Base-by-base conservation (phyloP, 2,329 filamentous ascomycete genomes). In the Cordyceps farinosa region DNA sequence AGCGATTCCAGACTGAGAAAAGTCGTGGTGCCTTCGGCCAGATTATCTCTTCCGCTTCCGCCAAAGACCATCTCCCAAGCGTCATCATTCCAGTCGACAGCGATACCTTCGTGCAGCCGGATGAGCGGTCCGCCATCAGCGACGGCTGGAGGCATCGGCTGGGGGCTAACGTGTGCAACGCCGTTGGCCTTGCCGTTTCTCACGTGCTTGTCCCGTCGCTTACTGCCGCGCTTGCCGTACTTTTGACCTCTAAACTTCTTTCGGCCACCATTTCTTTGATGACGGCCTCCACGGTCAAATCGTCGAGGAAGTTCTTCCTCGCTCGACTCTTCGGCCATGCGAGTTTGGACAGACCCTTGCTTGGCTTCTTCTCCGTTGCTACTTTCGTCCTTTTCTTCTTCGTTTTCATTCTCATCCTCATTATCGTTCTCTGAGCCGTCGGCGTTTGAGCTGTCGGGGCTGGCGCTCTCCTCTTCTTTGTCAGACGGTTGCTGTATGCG, bases 41-140 rank as follows among this genome's bases (percentile, higher is more conserved):
- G 68, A 22, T 68, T 62, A 44, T 65, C 67, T 71, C 38, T 68
- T 66, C 62, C 69, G 66, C 67, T 74, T n/a, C 75, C 75, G 50
- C 79, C 79, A 71, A 97, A 98, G 29, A 97, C 80, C 17, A 80
- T 79, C 22, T 94, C 87, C 72, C 86, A 90, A 6, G 87, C 87
- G 8, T 88, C 81, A 8, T 86, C 79, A 50, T 81, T 85, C 93
- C 94, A 99, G 69, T 98, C 93, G 11, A 97, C 84, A 6, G 98
- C 81, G 54, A 99, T 87, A 30, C 86, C 91, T 75, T 99, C 95
- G 57, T 90, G 89, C 32, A 94, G 84, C 42, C 90, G 86, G 67
- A 98, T 84, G 47, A 96, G 78, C 0, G 89, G 86, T 3, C 85
- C 85, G 17, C 84, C 81, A 66, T 79, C 77, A 10, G 76, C 73